These are phyloP conservation scores for Sclerotinia minor DNA, from an alignment of 2,329 filamentous ascomycete genomes.

Conservation along the genomic window DNA sequence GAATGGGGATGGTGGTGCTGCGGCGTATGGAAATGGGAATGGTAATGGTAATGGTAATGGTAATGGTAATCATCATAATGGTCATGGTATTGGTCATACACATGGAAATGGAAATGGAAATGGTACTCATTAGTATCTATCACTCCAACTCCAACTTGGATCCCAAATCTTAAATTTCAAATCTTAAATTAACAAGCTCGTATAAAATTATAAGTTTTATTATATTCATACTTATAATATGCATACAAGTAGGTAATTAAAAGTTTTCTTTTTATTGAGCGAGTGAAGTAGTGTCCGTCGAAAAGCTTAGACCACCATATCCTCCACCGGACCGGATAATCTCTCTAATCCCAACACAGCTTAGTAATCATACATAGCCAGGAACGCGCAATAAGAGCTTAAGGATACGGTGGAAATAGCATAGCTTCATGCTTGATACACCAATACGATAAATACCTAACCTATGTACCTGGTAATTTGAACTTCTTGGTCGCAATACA, in stretches of 20 bases:
- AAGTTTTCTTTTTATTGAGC: too few relatives aligned
- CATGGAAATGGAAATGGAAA: not conserved
- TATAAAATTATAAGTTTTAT: not conserved
- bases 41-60: not conserved
- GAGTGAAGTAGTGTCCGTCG: too few relatives aligned
- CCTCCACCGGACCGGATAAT: too few relatives aligned
- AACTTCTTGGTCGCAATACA: too few relatives aligned
- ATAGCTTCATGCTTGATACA: conserved; percentile 19
- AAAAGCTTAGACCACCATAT: too few relatives aligned
- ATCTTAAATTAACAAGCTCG: not conserved
- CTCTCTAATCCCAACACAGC: conserved; percentile 14
- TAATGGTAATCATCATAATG: not conserved
- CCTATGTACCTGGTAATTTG: too few relatives aligned
- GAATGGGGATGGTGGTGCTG: not conserved
- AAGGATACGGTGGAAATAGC: conserved; percentile 35
- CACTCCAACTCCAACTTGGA: too few relatives aligned
- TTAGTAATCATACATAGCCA: not conserved
- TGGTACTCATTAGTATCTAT: not conserved
- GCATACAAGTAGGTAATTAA: too few relatives aligned
- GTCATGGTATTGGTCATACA: not conserved
- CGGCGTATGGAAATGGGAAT: not conserved
- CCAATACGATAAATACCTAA: too few relatives aligned
- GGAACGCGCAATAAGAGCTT: conserved; percentile 17
- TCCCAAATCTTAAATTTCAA: too few relatives aligned
- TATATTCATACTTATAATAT: too few relatives aligned